Percentiles rank a stretch among this genome's conserved stretches.
Conservation (phyloP, 2,329 filamentous ascomycete genomes). For the Hawksworthiomyces lignivorus region DNA sequence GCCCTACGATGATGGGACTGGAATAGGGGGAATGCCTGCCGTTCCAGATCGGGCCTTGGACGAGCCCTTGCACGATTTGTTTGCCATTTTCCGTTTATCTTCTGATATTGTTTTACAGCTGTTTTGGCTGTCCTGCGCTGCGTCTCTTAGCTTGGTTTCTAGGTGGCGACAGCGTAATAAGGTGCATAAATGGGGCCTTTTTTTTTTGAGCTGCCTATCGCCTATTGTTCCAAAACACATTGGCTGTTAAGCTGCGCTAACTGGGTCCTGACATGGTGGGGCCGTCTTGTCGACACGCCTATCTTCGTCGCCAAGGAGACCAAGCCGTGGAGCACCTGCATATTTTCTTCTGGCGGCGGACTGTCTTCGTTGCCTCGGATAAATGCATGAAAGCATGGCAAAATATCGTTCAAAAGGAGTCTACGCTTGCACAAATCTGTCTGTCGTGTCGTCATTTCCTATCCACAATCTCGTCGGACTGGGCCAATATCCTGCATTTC, state of each 20-base stretch:
- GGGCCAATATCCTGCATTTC: background rate
- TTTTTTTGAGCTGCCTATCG: no score
- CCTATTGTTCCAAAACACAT: constrained; percentile 2
- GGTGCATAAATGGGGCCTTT: no score
- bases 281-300: background rate
- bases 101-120: background rate
- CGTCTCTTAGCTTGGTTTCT: constrained; percentile 1
- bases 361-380: no score
- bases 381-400: no score
- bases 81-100: background rate
- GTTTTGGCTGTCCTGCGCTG: constrained; percentile 5
- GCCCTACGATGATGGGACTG: no score
- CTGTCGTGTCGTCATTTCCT: constrained; percentile 6
- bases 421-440: constrained; percentile 2
- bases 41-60: no score
- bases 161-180: constrained; percentile 6
- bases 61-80: background rate
- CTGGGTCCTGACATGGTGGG: no score
- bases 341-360: no score
- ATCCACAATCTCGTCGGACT: constrained; percentile 1
- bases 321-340: no score
- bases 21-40: no score
- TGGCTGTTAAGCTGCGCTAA: no score
- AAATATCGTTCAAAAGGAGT: background rate
- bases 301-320: constrained; percentile 4